phyloP scores from a whole-genome alignment of 2,329 filamentous ascomycete species.

The Calonectria pseudoreteaudii region DNA sequence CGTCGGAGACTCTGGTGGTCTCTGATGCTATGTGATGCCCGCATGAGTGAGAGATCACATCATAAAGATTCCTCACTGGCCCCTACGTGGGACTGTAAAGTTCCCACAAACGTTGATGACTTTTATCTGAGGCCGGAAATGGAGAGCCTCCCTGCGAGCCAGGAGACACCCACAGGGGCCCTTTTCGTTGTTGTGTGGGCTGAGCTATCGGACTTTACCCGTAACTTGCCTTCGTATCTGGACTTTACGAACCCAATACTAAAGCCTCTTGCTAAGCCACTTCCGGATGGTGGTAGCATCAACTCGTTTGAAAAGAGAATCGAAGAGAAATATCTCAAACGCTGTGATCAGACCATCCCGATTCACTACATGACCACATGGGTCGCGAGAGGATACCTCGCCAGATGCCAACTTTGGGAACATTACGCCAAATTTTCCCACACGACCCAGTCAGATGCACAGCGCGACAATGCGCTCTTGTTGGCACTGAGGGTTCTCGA shows the following conservation, averaged over 20 bases:
- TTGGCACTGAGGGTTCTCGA: constrained; percentile 51
- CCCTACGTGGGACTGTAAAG: constrained; percentile 56
- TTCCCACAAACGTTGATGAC: constrained; percentile 59
- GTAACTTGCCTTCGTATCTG: constrained; percentile 49
- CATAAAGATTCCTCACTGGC: constrained; percentile 44
- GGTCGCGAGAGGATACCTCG: constrained; percentile 46
- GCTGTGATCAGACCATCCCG: constrained; percentile 52
- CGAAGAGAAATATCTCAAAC: constrained; percentile 58
- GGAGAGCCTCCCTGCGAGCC: constrained; percentile 45
- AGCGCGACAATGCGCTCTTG: constrained; percentile 44
- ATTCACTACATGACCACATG: constrained; percentile 54
- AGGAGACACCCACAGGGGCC: constrained; percentile 52
- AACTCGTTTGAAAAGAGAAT: constrained; percentile 39
- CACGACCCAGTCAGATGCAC: constrained; percentile 38
- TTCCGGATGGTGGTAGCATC: not conserved
- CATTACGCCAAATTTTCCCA: constrained; percentile 51
- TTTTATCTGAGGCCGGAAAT: constrained; percentile 57
- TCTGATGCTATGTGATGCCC: constrained; percentile 66
- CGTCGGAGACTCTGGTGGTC: constrained; percentile 73
- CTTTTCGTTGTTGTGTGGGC: constrained; percentile 55
- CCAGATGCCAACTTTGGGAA: constrained; percentile 63
- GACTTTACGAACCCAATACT: constrained; percentile 45
- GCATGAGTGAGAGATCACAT: constrained; percentile 64
- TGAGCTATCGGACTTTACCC: constrained; percentile 53
- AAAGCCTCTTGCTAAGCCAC: constrained; percentile 33